phyloP scores from a whole-genome alignment of 1,139 yeast species.

The Geotrichum bryndzae region DNA sequence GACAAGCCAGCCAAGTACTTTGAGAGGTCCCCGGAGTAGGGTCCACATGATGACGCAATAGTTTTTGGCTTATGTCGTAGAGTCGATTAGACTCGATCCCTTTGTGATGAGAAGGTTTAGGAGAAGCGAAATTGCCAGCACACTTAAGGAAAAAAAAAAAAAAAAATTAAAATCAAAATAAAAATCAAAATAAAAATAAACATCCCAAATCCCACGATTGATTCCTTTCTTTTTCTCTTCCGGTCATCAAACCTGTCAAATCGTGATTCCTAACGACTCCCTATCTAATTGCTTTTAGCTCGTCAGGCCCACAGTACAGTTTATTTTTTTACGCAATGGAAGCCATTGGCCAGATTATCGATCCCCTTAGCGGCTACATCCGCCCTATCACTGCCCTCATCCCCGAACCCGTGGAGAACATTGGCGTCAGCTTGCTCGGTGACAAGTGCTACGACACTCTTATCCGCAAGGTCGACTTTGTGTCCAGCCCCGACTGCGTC shows the following conservation, averaged over 20 bases:
- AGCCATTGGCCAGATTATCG: constrained; percentile 22
- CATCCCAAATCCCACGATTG: neutral
- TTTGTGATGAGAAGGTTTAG: neutral
- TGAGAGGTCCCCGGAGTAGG: neutral
- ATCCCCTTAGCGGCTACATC: constrained; percentile 23
- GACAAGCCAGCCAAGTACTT: constrained; percentile 28
- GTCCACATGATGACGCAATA: neutral
- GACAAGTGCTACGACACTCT: constrained; percentile 25
- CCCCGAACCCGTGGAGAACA: constrained; percentile 24
- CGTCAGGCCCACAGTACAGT: neutral
- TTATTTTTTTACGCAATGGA: constrained; percentile 20
- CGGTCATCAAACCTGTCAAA: neutral
- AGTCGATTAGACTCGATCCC: neutral
- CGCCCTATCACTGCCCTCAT: constrained; percentile 24
- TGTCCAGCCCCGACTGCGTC: constrained; percentile 29
- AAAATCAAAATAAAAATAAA: neutral
- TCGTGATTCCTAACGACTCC: neutral
- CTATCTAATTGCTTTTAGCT: neutral
- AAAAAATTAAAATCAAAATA: no score
- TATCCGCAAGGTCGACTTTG: constrained; percentile 27
- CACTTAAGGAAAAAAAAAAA: neutral
- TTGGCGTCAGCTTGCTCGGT: constrained; percentile 23
- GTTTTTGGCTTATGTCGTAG: neutral
- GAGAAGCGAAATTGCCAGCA: neutral
- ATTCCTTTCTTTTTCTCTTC: neutral